Conservation (phyloP, 1,139 yeast genomes). For the Suhomyces panamericanus region DNA sequence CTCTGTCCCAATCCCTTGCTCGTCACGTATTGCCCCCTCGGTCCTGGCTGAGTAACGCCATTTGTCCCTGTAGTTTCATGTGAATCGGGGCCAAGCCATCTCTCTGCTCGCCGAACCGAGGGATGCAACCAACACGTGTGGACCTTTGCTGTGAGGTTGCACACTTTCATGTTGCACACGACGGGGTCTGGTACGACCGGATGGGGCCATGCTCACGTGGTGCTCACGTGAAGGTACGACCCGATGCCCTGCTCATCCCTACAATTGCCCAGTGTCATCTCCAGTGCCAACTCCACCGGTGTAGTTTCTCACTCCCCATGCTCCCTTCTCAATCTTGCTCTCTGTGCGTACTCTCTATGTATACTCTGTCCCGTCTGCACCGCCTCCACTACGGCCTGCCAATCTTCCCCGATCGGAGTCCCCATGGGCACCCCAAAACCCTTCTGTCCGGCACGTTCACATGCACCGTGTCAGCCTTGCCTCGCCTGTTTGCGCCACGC, state of each 20-base stretch:
- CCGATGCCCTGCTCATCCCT: too few relatives aligned
- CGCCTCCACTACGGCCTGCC: neutral
- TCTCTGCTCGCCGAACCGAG: constrained; percentile 2
- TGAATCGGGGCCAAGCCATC: constrained; percentile 2
- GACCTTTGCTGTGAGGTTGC: neutral
- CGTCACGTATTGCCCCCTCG: neutral
- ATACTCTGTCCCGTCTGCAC: too few relatives aligned
- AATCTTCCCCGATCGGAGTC: neutral
- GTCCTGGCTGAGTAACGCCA: neutral
- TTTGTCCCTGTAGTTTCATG: neutral
- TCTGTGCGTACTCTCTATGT: too few relatives aligned
- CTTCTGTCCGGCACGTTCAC: constrained; percentile 1
- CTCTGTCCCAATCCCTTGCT: too few relatives aligned
- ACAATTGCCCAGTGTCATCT: too few relatives aligned
- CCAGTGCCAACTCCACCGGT: too few relatives aligned
- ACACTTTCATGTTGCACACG: neutral
- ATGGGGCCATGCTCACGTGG: neutral
- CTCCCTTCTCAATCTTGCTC: too few relatives aligned
- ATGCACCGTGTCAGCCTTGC: neutral
- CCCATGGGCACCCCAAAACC: constrained; percentile 2
- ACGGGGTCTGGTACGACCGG: neutral
- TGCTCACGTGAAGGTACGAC: neutral
- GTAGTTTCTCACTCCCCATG: neutral
- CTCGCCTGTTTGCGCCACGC: neutral
- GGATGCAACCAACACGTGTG: constrained; percentile 2